phyloP scores from a whole-genome alignment of 208 protist species.

The Trichomonas gallinae region DNA sequence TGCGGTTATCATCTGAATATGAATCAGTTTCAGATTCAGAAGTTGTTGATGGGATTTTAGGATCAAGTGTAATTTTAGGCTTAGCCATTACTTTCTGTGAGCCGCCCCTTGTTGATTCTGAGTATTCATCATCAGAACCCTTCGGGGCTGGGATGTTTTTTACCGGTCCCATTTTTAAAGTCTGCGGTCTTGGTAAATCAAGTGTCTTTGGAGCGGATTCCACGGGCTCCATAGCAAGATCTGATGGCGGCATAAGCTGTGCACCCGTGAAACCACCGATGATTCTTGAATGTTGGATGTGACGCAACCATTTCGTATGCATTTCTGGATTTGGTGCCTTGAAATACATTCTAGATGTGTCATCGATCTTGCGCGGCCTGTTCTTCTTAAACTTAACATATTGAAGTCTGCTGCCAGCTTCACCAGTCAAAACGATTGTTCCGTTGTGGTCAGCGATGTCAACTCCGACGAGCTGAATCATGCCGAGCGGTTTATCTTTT shows the following conservation, averaged over 20 bases:
- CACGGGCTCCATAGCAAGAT: neutral
- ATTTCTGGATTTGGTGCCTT: neutral
- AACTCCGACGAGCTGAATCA: neutral
- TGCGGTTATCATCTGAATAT: too few relatives aligned
- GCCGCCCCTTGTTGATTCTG: neutral
- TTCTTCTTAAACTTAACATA: neutral
- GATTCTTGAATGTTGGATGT: neutral
- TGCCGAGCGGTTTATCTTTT: neutral
- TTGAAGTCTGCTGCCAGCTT: neutral
- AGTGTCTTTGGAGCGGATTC: neutral
- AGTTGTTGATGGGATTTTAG: too few relatives aligned
- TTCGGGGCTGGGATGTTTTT: neutral
- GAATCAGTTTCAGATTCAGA: too few relatives aligned
- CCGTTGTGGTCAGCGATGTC: neutral
- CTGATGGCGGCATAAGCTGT: neutral
- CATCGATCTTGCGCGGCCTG: neutral
- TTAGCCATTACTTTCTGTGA: too few relatives aligned
- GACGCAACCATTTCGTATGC: neutral
- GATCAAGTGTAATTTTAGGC: too few relatives aligned
- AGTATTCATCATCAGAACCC: neutral
- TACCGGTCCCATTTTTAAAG: neutral
- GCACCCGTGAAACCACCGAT: neutral
- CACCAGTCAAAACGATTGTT: neutral
- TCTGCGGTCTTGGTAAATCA: neutral
- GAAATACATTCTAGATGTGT: neutral